Evolutionary conservation across 192 early-diverging fungal species (phyloP), one percentile per base, ranked within the genome.

Genomic region (Rhizoclosmatium sp.): DNA sequence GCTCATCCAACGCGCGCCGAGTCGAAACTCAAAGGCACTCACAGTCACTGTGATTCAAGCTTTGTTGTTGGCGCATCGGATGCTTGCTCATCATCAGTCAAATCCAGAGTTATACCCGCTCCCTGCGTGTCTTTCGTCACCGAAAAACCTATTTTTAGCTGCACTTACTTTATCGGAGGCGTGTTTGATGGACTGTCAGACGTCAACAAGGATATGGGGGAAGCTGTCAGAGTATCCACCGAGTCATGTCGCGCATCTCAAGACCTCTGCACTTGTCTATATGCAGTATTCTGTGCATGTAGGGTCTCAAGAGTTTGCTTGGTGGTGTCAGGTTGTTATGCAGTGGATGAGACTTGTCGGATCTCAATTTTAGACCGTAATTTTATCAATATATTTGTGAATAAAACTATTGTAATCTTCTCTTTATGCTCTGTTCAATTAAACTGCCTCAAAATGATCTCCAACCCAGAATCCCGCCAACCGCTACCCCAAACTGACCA

Each of bases 281-380:
- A n/a, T 75, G 16, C 40, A 75, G n/a, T 75, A 44, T 64, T 14
- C 5, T 23, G 60, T 75, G 51, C 72, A 75, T 47, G 72, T 75
- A 21, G 23, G 31, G 5, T 56, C 42, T 19, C 16, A 51, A 42
- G 72, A 75, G 60, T 75, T 75, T 59, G 60, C 21, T 54, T 64
- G 40, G 45, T 75, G 72, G 72, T 46, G 58, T 40, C 23, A 47
- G 39, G 45, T 75, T 41, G 72, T 75, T 39, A 21, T 46, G 58
- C 41, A 62, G 59, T 75, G 72, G 72, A 59, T 75, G 72, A 14
- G 45, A 31, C 16, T 62, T 16, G 60, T 64, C 45, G 46, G 46
- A 3, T 40, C 19, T 14, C 62, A 65, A 39, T 14, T 56, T 56
- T 31, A 31, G 31, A 31, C 31, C 31, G 62, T 10, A 40, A 40